These are phyloP conservation scores for Brassica nigra DNA, from an alignment of 345 rosid species.

Conservation along the genomic window DNA sequence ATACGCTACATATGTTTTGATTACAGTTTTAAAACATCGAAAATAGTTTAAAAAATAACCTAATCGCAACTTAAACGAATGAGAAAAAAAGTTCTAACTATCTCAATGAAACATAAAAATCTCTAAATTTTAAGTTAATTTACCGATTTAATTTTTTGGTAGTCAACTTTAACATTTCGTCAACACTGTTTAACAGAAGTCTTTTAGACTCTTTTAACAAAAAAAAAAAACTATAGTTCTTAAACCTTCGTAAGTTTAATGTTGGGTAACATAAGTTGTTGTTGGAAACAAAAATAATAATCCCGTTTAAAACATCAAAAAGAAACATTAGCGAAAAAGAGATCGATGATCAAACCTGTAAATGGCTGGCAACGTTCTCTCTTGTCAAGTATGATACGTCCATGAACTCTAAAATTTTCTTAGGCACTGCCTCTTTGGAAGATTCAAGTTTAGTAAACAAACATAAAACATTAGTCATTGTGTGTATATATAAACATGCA, in stretches of 20 bases:
- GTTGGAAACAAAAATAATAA: neutral
- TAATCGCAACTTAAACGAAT: neutral
- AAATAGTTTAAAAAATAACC: neutral
- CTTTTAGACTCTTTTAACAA: neutral
- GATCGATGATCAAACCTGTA: slow-evolving; percentile 55
- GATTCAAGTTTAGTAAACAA: slow-evolving; percentile 10
- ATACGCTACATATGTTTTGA: neutral
- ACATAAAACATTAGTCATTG: neutral
- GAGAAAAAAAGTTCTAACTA: neutral
- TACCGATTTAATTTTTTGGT: neutral
- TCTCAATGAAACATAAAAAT: neutral
- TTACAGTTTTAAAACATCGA: no score
- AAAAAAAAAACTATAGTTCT: neutral
- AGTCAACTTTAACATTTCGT: neutral
- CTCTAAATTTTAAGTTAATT: neutral
- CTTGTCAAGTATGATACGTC: slow-evolving; percentile 64
- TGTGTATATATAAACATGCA: neutral
- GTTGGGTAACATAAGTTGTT: neutral
- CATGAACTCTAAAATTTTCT: slow-evolving; percentile 73
- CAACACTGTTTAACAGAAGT: neutral
- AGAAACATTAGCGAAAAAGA: neutral
- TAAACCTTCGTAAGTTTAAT: neutral
- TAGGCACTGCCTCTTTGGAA: slow-evolving; percentile 73
- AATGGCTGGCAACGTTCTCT: slow-evolving; percentile 78
- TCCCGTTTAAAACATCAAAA: neutral